Base-by-base conservation (phyloP, 2,329 filamentous ascomycete genomes). In the Plenodomus biglobosus region DNA sequence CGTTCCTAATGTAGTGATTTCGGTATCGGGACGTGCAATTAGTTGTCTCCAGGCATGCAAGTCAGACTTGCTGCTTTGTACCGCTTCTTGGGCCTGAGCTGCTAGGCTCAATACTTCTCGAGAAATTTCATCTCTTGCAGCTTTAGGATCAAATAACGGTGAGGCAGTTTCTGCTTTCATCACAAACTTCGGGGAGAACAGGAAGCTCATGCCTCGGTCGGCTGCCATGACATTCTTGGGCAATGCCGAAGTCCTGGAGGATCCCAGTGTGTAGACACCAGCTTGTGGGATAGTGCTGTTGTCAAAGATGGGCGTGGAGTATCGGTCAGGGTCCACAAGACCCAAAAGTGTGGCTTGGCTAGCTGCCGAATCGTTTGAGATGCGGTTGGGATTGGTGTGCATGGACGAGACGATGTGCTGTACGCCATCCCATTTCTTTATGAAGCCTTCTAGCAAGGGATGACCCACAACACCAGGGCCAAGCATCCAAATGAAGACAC, bases 1-100 rank as follows among this genome's bases (percentile, higher is more conserved):
- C 2, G 94, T 99, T 5, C 94, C 94, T 0, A 99, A 81, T 1
- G 91, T 84, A 34, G 92, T 86, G 40, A 99, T 83, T 70, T 96
- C 91, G 0, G 86, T 84, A 61, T 96, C 86, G 27, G 82, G 80
- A 56, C 84, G 83, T 2, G 88, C 87, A 2, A 95, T 81, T 52
- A 85, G 81, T n/a, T 79, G 73, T 54, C 85, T 83, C 85, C 76
- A 70, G 61, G 75, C 43, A 16, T 78, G 67, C 50, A 86, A 81
- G 2, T 72, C 72, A 0, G 75, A 66, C 11, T 76, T 70, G 1
- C 57, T 72, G 17, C 56, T 58, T 54, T 57, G 66, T 16, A 73
- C 68, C 34, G 66, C 64, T 34, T 72, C 48, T 38, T 65, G 70
- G 13, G 75, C 75, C 13, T 69, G 62, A 6, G 74, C 62, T 1